phyloP scores from a whole-genome alignment of 2,329 filamentous ascomycete species.

The Xylariaceae sp. region DNA sequence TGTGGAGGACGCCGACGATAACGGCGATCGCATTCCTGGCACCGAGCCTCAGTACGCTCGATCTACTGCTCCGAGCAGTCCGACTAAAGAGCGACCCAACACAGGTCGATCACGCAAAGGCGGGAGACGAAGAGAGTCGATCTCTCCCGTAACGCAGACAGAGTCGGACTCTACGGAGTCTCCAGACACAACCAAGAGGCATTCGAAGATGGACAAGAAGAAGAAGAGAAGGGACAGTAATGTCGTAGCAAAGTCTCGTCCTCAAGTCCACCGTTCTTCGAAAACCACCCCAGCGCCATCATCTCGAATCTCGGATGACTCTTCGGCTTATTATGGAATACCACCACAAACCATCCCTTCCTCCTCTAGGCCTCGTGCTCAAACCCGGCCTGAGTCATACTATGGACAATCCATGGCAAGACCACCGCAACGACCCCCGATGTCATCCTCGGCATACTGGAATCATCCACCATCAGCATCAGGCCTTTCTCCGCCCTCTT shows the following conservation, averaged over 20 bases:
- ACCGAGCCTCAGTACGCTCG: conserved; percentile 41
- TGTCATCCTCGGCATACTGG: conserved; percentile 32
- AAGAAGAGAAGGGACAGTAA: conserved; percentile 22
- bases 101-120: conserved; percentile 42
- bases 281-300: conserved; percentile 32
- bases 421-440: conserved; percentile 27
- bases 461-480: conserved; percentile 25
- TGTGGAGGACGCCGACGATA: conserved; percentile 49
- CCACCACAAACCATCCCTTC: conserved; percentile 23
- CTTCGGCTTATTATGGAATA: conserved; percentile 35
- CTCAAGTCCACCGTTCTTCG: conserved; percentile 29
- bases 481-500: conserved; percentile 24
- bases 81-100: conserved; percentile 46
- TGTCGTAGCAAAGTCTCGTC: conserved; percentile 24
- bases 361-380: conserved; percentile 36
- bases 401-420: conserved; percentile 26
- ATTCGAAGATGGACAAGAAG: conserved; percentile 25
- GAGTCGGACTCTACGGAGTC: conserved; percentile 31
- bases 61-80: conserved; percentile 41
- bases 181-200: conserved; percentile 28
- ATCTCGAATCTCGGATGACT: conserved; percentile 32
- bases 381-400: conserved; percentile 35
- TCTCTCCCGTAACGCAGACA: too few relatives aligned
- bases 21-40: conserved; percentile 36
- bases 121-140: too few relatives aligned